Evolutionary conservation across 2,329 filamentous ascomycete genomes (phyloP).

Genomic region (Penicillium verrucosum): DNA sequence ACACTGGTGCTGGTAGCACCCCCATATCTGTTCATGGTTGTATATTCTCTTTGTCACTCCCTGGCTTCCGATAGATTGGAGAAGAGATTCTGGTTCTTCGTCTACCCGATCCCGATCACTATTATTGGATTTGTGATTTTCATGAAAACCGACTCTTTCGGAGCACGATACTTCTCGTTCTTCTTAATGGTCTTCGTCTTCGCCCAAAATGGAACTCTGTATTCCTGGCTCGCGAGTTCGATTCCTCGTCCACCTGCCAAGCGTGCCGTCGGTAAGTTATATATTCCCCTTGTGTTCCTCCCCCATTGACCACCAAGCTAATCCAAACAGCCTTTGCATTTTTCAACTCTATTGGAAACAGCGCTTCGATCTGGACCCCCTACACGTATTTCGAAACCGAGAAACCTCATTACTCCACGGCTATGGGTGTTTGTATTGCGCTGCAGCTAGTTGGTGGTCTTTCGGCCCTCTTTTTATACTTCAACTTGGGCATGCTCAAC

Average conservation of each 20-base stretch:
- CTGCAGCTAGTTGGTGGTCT: conserved; percentile 38
- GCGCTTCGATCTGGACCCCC: conserved; percentile 52
- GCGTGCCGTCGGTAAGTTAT: conserved; percentile 42
- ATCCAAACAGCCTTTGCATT: conserved; percentile 46
- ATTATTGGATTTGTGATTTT: conserved; percentile 54
- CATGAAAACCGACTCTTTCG: conserved; percentile 52
- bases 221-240: conserved; percentile 48
- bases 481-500: conserved; percentile 48
- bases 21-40: conserved; percentile 54
- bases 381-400: conserved; percentile 47
- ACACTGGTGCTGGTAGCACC: conserved; percentile 53
- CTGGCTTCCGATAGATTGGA: conserved; percentile 44
- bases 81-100: conserved; percentile 53
- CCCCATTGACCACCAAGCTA: neutral
- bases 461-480: conserved; percentile 38
- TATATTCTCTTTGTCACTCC: conserved; percentile 47
- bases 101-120: conserved; percentile 52
- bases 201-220: conserved; percentile 35
- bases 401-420: conserved; percentile 40
- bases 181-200: conserved; percentile 58
- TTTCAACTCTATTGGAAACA: conserved; percentile 56
- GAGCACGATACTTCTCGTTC: conserved; percentile 54
- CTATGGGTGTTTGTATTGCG: conserved; percentile 44
- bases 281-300: neutral
- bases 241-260: conserved; percentile 55